Percentiles rank a stretch among this genome's conserved stretches.
phyloP scores from a whole-genome alignment of 2,329 filamentous ascomycete species.

The Aureobasidium subglaciale region DNA sequence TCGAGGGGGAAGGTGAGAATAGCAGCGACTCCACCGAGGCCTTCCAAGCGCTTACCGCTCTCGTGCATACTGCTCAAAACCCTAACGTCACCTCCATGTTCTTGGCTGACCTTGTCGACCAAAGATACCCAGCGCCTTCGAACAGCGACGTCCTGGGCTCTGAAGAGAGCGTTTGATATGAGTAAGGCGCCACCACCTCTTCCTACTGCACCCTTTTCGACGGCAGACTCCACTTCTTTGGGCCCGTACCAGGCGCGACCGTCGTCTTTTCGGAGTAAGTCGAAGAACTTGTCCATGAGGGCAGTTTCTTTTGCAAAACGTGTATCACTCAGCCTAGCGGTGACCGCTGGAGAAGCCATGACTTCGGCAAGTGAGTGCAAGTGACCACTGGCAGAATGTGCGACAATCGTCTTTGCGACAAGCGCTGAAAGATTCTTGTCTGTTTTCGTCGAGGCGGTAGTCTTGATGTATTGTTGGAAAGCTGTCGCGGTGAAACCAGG shows the following conservation, averaged over 20 bases:
- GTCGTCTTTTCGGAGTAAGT: conserved; percentile 73
- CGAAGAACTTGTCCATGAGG: conserved; percentile 77
- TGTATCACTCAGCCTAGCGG: conserved; percentile 71
- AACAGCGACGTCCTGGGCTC: conserved; percentile 69
- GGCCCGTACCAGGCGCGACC: conserved; percentile 87
- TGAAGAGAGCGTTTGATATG: conserved; percentile 81
- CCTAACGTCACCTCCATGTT: conserved; percentile 75
- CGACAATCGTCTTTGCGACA: conserved; percentile 59
- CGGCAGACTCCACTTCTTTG: conserved; percentile 71
- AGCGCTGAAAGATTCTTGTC: conserved; percentile 64
- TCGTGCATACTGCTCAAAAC: conserved; percentile 93
- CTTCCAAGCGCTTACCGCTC: conserved; percentile 78
- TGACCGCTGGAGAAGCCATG: conserved; percentile 71
- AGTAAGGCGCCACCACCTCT: conserved; percentile 77
- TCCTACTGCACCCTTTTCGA: conserved; percentile 82
- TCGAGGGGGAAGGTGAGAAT: conserved; percentile 82
- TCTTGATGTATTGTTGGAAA: conserved; percentile 68
- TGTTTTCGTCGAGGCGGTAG: conserved; percentile 54
- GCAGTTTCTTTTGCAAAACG: conserved; percentile 80
- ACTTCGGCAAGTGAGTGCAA: conserved; percentile 83
- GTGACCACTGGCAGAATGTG: conserved; percentile 80
- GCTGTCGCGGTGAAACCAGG: conserved; percentile 79
- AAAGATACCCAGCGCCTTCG: conserved; percentile 75
- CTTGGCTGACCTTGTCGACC: conserved; percentile 77
- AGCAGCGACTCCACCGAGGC: conserved; percentile 79